Percentiles rank a stretch among this genome's conserved stretches.
These are phyloP conservation scores for Ustilago trichophora DNA, from an alignment of 1,284 basidiomycete genomes.

Conservation along the genomic window DNA sequence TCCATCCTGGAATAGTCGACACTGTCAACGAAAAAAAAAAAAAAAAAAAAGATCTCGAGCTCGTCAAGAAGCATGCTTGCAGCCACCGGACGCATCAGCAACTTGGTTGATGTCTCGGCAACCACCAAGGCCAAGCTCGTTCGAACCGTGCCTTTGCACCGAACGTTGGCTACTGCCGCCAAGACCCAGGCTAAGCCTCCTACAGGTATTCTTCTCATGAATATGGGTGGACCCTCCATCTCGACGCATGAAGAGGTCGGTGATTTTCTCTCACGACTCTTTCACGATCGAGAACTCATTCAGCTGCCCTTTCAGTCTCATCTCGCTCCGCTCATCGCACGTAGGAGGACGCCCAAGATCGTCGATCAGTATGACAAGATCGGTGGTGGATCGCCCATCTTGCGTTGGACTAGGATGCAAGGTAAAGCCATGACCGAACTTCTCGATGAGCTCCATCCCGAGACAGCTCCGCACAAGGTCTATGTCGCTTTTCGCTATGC, in stretches of 20 bases:
- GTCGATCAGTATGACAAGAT: conserved; percentile 93
- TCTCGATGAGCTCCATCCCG: conserved; percentile 90
- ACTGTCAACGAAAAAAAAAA: no score
- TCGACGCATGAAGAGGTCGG: conserved; percentile 72
- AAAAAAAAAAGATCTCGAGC: conserved; percentile 16
- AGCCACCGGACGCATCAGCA: conserved; percentile 10
- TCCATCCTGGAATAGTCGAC: neutral
- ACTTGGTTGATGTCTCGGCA: no score
- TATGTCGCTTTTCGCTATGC: conserved; percentile 80
- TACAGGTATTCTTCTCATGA: conserved; percentile 91
- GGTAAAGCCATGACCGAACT: conserved; percentile 88
- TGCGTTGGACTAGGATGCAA: conserved; percentile 87
- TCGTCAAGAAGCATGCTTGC: conserved; percentile 27
- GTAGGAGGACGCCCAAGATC: conserved; percentile 89
- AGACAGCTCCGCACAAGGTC: conserved; percentile 91
- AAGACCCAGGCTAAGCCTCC: conserved; percentile 36
- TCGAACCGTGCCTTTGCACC: conserved; percentile 7
- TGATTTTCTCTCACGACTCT: conserved; percentile 88
- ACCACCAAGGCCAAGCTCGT: no score
- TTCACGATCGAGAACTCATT: conserved; percentile 94
- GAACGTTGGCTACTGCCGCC: conserved; percentile 29
- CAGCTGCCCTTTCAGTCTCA: conserved; percentile 86
- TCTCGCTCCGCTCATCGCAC: conserved; percentile 88
- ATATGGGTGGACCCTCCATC: conserved; percentile 88
- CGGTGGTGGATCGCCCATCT: conserved; percentile 97